These are phyloP conservation scores for Backusella luteola DNA, from an alignment of 192 early-diverging fungal genomes.

Conservation along the genomic window DNA sequence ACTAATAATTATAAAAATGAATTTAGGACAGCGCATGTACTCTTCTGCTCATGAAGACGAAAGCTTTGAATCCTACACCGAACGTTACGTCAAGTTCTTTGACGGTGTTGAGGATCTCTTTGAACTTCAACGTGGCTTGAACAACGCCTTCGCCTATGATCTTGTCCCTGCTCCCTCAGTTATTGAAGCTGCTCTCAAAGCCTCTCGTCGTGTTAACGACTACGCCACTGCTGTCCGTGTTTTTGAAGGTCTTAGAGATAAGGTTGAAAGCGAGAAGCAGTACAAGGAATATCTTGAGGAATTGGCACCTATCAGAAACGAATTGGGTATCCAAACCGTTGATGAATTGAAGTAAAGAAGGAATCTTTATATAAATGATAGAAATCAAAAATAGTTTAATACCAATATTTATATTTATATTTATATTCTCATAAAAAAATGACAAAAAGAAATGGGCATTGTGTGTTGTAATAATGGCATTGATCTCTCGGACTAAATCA, in stretches of 20 bases:
- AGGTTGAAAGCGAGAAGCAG: constrained; percentile 80
- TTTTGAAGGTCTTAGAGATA: constrained; percentile 91
- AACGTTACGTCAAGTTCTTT: constrained; percentile 81
- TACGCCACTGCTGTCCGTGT: constrained; percentile 92
- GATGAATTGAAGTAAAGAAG: constrained; percentile 69
- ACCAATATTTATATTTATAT: constrained; percentile 1
- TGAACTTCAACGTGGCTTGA: constrained; percentile 96
- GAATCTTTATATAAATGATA: background rate
- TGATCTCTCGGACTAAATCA: background rate
- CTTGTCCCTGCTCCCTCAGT: constrained; percentile 88
- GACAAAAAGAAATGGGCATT: background rate
- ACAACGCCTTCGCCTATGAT: constrained; percentile 97
- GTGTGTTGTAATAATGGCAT: background rate
- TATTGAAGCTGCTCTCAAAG: constrained; percentile 85
- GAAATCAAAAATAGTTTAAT: constrained; percentile 3
- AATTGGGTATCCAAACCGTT: constrained; percentile 88
- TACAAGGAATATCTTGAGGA: constrained; percentile 89
- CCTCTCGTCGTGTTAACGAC: constrained; percentile 90
- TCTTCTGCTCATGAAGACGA: constrained; percentile 68
- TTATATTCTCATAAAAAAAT: background rate
- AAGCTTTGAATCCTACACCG: constrained; percentile 74
- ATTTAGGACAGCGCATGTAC: constrained; percentile 51
- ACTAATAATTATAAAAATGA: background rate
- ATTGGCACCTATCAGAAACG: constrained; percentile 80
- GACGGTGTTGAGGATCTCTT: constrained; percentile 90